A percentile compares a stretch with the other conserved stretches of the same genome.
phyloP scores from a whole-genome alignment of 2,329 filamentous ascomycete genomes.

The Colletotrichum spinosum region DNA sequence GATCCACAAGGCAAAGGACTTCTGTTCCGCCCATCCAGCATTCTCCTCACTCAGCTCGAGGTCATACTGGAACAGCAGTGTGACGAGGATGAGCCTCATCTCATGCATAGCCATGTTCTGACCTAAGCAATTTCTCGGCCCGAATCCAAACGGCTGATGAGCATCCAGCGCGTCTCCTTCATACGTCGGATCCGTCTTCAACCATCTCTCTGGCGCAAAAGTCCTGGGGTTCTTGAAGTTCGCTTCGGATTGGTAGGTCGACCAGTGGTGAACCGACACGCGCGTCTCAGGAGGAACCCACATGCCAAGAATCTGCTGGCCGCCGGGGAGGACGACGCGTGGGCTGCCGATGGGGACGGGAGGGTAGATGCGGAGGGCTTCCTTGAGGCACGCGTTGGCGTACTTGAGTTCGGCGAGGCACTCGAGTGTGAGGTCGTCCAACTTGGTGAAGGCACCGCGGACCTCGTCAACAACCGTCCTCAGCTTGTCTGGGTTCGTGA shows the following conservation, averaged over 20 bases:
- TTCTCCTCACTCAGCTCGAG: conserved; percentile 21
- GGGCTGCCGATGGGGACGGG: conserved; percentile 41
- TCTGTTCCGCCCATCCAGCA: conserved; percentile 16
- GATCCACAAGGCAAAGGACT: conserved; percentile 26
- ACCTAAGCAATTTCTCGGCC: conserved; percentile 65
- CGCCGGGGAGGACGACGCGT: conserved; percentile 46
- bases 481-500: conserved; percentile 45
- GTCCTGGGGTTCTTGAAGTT: conserved; percentile 56
- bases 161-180: conserved; percentile 48
- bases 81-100: conserved; percentile 58
- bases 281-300: conserved; percentile 47
- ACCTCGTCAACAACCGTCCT: conserved; percentile 51
- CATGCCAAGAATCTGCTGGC: conserved; percentile 45
- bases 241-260: conserved; percentile 53
- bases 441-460: conserved; percentile 45
- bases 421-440: conserved; percentile 50
- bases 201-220: conserved; percentile 38
- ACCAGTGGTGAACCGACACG: conserved; percentile 53
- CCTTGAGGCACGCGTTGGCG: conserved; percentile 54
- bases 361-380: conserved; percentile 55
- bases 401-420: conserved; percentile 48
- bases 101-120: conserved; percentile 67
- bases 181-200: conserved; percentile 21
- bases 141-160: conserved; percentile 64
- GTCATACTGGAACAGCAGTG: conserved; percentile 17